Evolutionary conservation across 768 basidiomycete genomes (phyloP).

Genomic region (Tulasnella sp.): DNA sequence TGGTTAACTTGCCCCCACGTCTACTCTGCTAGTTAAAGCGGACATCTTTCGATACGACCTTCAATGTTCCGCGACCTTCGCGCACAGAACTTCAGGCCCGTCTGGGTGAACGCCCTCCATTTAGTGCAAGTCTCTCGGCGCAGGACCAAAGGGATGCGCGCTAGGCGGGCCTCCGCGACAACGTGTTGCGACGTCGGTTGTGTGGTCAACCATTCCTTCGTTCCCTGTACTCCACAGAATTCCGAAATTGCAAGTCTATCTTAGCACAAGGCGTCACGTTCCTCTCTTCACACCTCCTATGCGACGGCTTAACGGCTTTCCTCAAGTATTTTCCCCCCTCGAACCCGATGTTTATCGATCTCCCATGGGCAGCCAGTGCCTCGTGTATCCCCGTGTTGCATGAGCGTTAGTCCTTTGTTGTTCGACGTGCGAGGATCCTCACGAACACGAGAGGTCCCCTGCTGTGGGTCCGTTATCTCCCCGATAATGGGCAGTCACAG

Average conservation of each 20-base stretch:
- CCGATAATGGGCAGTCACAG: constrained; percentile 1
- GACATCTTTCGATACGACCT: background rate
- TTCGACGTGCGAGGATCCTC: constrained; percentile 9
- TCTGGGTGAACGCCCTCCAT: background rate
- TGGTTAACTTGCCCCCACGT: background rate
- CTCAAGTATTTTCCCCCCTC: background rate
- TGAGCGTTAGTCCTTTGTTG: background rate
- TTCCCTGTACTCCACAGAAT: constrained; percentile 8
- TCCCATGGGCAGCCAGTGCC: background rate
- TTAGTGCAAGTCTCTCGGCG: background rate
- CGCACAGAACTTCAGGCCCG: background rate
- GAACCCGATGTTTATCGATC: background rate
- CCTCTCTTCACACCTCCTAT: constrained; percentile 2
- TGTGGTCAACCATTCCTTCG: background rate
- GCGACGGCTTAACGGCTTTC: background rate
- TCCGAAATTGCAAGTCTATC: constrained; percentile 4
- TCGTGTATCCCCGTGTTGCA: background rate
- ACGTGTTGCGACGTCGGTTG: background rate
- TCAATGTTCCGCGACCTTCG: background rate
- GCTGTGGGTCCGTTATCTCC: background rate
- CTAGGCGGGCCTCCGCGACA: constrained; percentile 1
- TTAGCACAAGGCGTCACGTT: background rate
- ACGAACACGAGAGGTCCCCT: background rate
- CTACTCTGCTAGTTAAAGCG: background rate
- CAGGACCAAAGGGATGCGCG: background rate